Evolutionary conservation across 129 eudicot genomes (phyloP).

Genomic region (Kitagawia praeruptora): DNA sequence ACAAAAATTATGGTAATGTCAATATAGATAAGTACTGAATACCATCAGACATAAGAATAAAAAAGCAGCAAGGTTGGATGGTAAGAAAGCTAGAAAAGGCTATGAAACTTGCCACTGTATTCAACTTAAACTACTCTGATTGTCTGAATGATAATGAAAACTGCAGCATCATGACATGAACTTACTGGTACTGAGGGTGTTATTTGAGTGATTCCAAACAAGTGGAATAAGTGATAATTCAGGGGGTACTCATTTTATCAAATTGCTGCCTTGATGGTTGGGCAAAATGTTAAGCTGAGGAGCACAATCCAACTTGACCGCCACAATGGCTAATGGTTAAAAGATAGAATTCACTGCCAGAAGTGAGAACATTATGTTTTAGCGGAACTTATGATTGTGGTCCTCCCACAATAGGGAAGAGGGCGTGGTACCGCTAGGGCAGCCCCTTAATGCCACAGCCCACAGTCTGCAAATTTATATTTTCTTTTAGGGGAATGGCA

Average conservation of each 20-base stretch:
- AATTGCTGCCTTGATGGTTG: background rate
- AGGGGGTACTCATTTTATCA: background rate
- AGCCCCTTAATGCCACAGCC: background rate
- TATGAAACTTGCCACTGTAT: background rate
- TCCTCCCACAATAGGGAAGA: no score
- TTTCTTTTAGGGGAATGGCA: background rate
- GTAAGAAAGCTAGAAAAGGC: background rate
- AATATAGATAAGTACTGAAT: background rate
- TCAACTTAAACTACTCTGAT: background rate
- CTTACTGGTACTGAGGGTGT: background rate
- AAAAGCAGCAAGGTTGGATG: background rate
- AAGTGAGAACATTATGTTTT: background rate
- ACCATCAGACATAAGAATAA: background rate
- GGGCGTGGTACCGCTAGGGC: background rate
- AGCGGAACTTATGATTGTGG: background rate
- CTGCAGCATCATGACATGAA: background rate
- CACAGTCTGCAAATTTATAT: background rate
- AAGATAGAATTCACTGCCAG: background rate
- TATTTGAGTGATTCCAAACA: constrained; percentile 8
- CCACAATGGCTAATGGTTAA: background rate
- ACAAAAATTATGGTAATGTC: background rate
- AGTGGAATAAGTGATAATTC: constrained; percentile 4
- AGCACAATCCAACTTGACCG: constrained; percentile 1
- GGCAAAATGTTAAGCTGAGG: background rate
- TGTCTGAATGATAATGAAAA: background rate